Conservation (phyloP, 176 grass and related monocot species). For the sorghum (Sorghum bicolor) region DNA sequence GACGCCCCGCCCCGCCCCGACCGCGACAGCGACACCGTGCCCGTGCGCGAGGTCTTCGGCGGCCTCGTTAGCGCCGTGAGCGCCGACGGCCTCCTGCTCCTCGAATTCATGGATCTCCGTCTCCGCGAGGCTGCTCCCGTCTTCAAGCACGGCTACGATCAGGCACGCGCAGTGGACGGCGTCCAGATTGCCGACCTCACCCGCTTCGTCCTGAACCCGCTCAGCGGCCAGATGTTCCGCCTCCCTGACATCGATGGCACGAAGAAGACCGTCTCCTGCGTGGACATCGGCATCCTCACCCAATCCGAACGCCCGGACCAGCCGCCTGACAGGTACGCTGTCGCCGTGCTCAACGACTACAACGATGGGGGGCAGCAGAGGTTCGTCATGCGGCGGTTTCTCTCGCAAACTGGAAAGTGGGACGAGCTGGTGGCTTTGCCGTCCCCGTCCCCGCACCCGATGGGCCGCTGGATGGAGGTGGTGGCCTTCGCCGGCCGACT, state of each 20-base stretch:
- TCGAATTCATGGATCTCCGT: background rate
- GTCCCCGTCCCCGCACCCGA: background rate
- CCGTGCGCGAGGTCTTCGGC: too few relatives aligned
- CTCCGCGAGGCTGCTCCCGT: background rate
- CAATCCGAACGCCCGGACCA: background rate
- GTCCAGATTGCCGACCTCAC: background rate
- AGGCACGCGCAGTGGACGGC: too few relatives aligned
- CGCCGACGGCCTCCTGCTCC: conserved; percentile 1
- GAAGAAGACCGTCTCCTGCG: background rate
- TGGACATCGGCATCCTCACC: background rate
- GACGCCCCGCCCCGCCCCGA: background rate
- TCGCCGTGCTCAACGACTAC: background rate
- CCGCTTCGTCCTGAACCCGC: conserved; percentile 17
- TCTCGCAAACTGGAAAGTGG: conserved; percentile 16
- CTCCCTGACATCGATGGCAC: conserved; percentile 24
- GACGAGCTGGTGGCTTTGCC: background rate
- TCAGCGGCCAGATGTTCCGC: conserved; percentile 23
- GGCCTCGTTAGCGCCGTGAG: background rate
- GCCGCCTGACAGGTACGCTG: background rate
- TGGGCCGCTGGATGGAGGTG: background rate
- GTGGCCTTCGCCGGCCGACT: conserved; percentile 7
- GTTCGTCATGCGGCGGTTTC: conserved; percentile 13
- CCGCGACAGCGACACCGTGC: background rate
- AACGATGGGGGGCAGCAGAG: too few relatives aligned
- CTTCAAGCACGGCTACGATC: background rate